These are phyloP conservation scores for Penicillium sp. DNA, from an alignment of 2,329 filamentous ascomycete genomes.

Conservation along the genomic window DNA sequence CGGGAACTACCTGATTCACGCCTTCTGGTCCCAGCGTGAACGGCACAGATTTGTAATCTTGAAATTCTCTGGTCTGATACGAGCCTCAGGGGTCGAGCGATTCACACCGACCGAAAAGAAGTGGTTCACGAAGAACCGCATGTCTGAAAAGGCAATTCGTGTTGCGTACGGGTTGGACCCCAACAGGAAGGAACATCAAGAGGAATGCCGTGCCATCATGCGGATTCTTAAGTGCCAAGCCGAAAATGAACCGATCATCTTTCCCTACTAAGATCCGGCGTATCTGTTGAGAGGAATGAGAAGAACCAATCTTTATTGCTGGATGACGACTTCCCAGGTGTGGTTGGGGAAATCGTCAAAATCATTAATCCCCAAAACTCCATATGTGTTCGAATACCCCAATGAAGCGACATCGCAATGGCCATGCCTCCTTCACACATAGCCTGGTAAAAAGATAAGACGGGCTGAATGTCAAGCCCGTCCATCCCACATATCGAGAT, in stretches of 20 bases:
- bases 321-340: not conserved
- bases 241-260: not conserved
- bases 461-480: not conserved
- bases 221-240: not conserved
- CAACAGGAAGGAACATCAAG: not conserved
- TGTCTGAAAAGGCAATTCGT: not conserved
- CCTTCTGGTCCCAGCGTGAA: not conserved
- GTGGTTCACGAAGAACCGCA: not conserved
- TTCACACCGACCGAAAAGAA: not conserved
- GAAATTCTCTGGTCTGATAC: not conserved
- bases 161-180: not conserved
- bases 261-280: no score
- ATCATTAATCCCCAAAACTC: not conserved
- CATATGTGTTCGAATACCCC: not conserved
- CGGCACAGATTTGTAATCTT: not conserved
- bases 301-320: not conserved
- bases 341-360: not conserved
- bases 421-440: not conserved
- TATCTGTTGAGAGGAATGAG: not conserved
- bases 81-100: not conserved
- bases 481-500: not conserved
- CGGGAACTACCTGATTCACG: not conserved
- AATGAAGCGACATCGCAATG: not conserved
- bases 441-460: not conserved
- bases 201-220: not conserved